Conservation (phyloP, 768 basidiomycete species). For the Macrolepiota dolichaula region DNA sequence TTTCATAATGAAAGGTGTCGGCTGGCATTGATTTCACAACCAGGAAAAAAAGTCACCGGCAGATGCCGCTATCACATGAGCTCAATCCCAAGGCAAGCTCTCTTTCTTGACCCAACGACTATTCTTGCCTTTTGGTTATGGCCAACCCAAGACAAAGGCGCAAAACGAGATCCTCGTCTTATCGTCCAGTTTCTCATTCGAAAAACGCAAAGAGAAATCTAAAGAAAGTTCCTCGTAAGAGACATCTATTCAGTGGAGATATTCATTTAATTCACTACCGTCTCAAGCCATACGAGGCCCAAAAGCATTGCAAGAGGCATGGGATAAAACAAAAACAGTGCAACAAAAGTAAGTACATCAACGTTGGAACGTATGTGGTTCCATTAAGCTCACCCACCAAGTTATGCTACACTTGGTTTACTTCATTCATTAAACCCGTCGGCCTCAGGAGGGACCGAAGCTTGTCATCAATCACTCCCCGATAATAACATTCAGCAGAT, state of each 20-base stretch:
- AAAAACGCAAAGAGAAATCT: conserved; percentile 69
- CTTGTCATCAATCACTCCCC: conserved; percentile 18
- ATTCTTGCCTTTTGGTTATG: conserved; percentile 43
- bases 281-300: conserved; percentile 76
- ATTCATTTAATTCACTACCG: background rate
- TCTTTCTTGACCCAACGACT: background rate
- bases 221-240: conserved; percentile 77
- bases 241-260: background rate
- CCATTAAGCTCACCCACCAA: conserved; percentile 21
- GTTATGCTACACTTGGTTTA: conserved; percentile 79
- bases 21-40: conserved; percentile 19
- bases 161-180: conserved; percentile 76
- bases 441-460: conserved; percentile 67
- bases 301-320: conserved; percentile 74
- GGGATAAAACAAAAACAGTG: conserved; percentile 86
- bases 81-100: background rate
- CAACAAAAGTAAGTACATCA: conserved; percentile 75
- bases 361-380: background rate
- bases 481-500: conserved; percentile 10
- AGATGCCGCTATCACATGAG: conserved; percentile 23
- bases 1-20: conserved; percentile 8
- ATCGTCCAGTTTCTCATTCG: conserved; percentile 72
- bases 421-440: conserved; percentile 63
- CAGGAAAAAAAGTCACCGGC: conserved; percentile 22
- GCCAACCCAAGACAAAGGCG: conserved; percentile 92